Percentiles rank a stretch among this genome's conserved stretches.
Evolutionary conservation across 768 basidiomycete genomes (phyloP).

Genomic region (Jaapia argillacea): DNA sequence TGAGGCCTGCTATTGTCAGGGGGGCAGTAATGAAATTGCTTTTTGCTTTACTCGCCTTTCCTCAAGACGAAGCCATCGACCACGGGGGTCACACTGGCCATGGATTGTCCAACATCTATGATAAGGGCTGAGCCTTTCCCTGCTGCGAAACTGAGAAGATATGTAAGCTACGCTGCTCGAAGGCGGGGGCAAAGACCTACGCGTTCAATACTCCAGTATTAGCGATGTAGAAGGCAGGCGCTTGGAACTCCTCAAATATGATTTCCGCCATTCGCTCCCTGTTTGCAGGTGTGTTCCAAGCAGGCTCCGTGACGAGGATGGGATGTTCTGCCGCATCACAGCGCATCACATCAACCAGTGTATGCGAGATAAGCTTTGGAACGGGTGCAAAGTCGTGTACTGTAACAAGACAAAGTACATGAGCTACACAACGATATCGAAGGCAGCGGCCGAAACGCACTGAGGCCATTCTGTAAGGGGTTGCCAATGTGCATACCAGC

Average conservation of each 20-base stretch:
- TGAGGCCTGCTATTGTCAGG: conserved; percentile 49
- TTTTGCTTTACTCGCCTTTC: conserved; percentile 49
- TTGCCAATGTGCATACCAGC: conserved; percentile 81
- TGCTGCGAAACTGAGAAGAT: conserved; percentile 68
- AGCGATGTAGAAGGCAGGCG: conserved; percentile 94
- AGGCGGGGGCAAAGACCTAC: conserved; percentile 33
- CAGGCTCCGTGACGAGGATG: conserved; percentile 85
- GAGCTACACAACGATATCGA: background rate
- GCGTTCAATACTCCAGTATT: conserved; percentile 92
- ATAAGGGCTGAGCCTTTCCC: conserved; percentile 97
- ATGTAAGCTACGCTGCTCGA: conserved; percentile 4
- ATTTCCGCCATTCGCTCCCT: conserved; percentile 94
- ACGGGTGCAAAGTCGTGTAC: conserved; percentile 74
- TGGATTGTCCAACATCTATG: conserved; percentile 84
- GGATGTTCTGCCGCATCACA: conserved; percentile 81
- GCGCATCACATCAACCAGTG: conserved; percentile 66
- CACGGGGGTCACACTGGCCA: conserved; percentile 88
- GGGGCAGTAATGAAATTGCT: background rate
- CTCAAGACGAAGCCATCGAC: conserved; percentile 96
- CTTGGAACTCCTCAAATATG: conserved; percentile 93
- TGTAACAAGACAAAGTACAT: conserved; percentile 16
- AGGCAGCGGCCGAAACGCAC: conserved; percentile 39
- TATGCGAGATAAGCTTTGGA: conserved; percentile 62
- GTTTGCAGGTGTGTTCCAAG: conserved; percentile 93
- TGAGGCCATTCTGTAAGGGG: conserved; percentile 76